Evolutionary conservation across 2,329 filamentous ascomycete species (phyloP), one percentile per base, ranked within the genome.

Genomic region (Calonectria ilicicola): DNA sequence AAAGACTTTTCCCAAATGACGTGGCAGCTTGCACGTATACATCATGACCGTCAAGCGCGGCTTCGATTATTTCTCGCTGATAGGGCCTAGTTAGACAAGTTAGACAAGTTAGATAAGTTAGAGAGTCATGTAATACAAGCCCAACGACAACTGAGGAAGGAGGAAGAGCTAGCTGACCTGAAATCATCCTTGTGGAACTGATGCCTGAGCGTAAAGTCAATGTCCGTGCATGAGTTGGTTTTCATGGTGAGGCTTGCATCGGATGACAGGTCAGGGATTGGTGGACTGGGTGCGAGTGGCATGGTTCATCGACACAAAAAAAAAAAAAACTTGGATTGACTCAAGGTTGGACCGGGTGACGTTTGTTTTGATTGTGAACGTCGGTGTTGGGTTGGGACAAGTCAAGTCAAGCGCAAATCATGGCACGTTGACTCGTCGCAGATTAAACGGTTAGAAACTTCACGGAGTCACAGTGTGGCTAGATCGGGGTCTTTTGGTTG

Each of bases 21-120:
- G 94, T 96, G 67, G 94, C 94, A 58, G 96, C 96, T 84, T 98
- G 96, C 1, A 98, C 90, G 81, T 98, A 98, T 51, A 98, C 93
- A 92, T 98, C 96, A 74, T 96, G 89, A 19, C 95, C 93, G 69
- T 93, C 91, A 10, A 98, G 88, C 3, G 94, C 94, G 9, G 95
- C 94, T 70, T 90, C 88, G 68, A 98, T 96, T 69, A 98, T 95
- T 80, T 98, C 95, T 72, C 94, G 91, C 81, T 98, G 96, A 44
- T 94, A 87, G 14, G 95, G 95, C 78, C 95, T 95, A 73, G 12
- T 71, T 62, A 67, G 64, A 35, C 19, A 49, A 42, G 69, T 65
- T 47, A 69, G n/a, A n/a, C n/a, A n/a, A 73, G 12, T 71, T 62
- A 67, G 64, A 35, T 17, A 49, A 42, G 69, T 65, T 47, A 69